Percentiles rank a stretch among this genome's conserved stretches.
Conservation (phyloP, 1,284 basidiomycete genomes). For the Irpex rosettiformis region DNA sequence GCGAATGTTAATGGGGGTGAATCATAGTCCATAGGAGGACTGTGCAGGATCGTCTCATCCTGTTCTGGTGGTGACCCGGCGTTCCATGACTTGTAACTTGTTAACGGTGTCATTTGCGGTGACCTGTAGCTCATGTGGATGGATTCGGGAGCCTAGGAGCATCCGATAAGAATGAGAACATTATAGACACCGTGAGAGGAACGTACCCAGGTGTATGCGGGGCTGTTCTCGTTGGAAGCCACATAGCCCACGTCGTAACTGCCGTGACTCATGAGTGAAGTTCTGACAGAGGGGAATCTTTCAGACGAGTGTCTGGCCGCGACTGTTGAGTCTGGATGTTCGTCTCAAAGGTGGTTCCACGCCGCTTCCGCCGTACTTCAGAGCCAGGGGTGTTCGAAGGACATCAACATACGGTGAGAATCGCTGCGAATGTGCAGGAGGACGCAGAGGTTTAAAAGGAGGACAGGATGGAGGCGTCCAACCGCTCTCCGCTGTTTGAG, state of each 20-base stretch:
- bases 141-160: neutral
- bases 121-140: constrained; percentile 3
- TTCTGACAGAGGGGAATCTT: neutral
- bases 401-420: constrained; percentile 3
- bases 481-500: neutral
- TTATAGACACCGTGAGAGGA: neutral
- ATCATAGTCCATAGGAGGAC: constrained; percentile 7
- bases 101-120: constrained; percentile 1
- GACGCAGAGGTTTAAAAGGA: neutral
- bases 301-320: neutral
- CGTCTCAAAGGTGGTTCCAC: neutral
- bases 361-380: neutral
- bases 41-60: constrained; percentile 5
- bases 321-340: neutral
- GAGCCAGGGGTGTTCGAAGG: constrained; percentile 3
- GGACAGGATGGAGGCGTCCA: neutral
- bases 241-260: constrained; percentile 8
- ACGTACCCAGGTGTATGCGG: constrained; percentile 15
- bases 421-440: neutral
- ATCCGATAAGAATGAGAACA: neutral
- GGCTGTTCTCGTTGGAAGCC: constrained; percentile 6
- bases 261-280: constrained; percentile 11
- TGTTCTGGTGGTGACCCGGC: neutral
- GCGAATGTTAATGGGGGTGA: neutral
- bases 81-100: neutral